These are phyloP conservation scores for Phaseolus lunatus DNA, from an alignment of 306 rosid species.

Conservation along the genomic window DNA sequence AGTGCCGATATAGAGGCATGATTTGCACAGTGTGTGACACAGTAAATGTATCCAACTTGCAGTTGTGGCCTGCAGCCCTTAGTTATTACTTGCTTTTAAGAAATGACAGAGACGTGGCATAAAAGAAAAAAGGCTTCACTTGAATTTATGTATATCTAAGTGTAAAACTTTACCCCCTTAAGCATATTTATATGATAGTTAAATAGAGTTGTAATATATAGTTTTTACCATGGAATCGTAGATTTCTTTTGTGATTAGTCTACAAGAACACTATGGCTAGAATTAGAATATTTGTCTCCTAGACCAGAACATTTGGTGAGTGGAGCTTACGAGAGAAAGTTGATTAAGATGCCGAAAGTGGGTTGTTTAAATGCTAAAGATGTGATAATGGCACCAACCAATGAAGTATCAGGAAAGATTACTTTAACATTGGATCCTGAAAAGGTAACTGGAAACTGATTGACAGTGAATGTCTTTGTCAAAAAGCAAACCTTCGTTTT, in stretches of 20 bases:
- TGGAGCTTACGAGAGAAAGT: conserved; percentile 1
- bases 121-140: not conserved
- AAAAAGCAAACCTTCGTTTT: conserved; percentile 54
- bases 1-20: not conserved
- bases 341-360: conserved; percentile 13
- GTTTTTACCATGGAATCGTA: conserved; percentile 8
- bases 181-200: not conserved
- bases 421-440: conserved; percentile 51
- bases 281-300: conserved; percentile 35
- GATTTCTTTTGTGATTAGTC: not conserved
- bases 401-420: not conserved
- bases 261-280: not conserved
- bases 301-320: not conserved
- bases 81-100: conserved; percentile 8
- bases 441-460: conserved; percentile 2
- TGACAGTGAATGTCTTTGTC: conserved; percentile 32
- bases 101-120: not conserved
- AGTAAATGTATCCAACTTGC: conserved; percentile 20
- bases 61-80: not conserved
- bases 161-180: not conserved
- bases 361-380: conserved; percentile 5
- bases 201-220: conserved; percentile 8
- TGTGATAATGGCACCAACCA: conserved; percentile 25
- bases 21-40: not conserved
- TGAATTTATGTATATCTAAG: not conserved